These are phyloP conservation scores for Candida xiaguanensis DNA, from an alignment of 805 yeast species.

Conservation along the genomic window DNA sequence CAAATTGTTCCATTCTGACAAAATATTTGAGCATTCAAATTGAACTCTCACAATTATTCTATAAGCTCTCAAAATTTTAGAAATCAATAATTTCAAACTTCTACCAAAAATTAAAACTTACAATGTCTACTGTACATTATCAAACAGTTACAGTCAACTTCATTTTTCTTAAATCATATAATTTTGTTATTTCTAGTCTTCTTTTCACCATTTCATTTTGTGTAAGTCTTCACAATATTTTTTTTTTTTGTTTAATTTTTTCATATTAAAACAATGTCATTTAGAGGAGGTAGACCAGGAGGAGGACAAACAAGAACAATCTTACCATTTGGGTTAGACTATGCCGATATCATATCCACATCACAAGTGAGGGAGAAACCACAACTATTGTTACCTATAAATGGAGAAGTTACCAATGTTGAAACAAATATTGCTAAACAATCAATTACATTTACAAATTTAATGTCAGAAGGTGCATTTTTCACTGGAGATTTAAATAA, in stretches of 20 bases:
- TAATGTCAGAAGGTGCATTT: conserved; percentile 64
- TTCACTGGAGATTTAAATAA: conserved; percentile 51
- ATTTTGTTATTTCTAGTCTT: too few species aligned
- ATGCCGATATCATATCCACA: conserved; percentile 49
- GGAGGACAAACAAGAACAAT: conserved; percentile 38
- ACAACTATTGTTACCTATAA: conserved; percentile 56
- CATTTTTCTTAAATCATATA: too few species aligned
- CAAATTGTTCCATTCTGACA: too few species aligned
- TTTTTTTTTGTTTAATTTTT: not conserved
- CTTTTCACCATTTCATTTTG: too few species aligned
- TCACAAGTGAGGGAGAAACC: conserved; percentile 37
- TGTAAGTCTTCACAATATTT: conserved; percentile 3
- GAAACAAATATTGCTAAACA: conserved; percentile 56
- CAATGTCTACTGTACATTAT: too few species aligned
- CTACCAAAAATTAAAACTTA: too few species aligned
- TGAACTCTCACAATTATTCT: too few species aligned
- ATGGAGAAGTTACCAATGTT: conserved; percentile 48
- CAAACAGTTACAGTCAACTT: too few species aligned
- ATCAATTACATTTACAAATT: conserved; percentile 48
- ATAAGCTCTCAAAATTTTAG: too few species aligned
- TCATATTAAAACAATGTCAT: conserved; percentile 43
- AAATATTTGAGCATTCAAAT: too few species aligned
- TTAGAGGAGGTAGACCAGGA: conserved; percentile 45
- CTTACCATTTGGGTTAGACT: conserved; percentile 73
- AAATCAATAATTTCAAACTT: too few species aligned